These are phyloP conservation scores for Tetrahymena malaccensis DNA, from an alignment of 73 alveolate genomes.

Conservation along the genomic window DNA sequence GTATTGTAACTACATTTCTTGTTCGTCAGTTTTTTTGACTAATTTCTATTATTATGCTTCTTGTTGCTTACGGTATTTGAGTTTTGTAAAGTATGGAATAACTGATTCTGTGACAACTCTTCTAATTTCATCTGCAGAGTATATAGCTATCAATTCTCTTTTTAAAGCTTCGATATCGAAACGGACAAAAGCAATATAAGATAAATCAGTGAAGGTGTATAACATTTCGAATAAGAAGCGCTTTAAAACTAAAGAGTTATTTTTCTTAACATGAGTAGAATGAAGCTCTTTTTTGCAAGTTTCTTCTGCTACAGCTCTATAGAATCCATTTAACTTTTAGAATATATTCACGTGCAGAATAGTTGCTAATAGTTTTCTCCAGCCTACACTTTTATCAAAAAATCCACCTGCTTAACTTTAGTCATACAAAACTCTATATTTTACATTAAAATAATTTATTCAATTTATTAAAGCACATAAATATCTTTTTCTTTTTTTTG, in stretches of 20 bases:
- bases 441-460: not conserved
- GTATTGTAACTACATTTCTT: not conserved
- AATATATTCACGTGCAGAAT: slow-evolving; percentile 15
- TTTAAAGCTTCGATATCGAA: slow-evolving; percentile 23
- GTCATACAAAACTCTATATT: not conserved
- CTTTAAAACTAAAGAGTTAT: slow-evolving; percentile 19
- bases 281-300: slow-evolving; percentile 24
- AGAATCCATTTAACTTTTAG: not conserved
- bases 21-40: not conserved
- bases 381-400: not conserved
- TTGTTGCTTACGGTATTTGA: not conserved
- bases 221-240: slow-evolving; percentile 30
- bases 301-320: not conserved
- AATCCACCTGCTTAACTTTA: not conserved
- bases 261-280: not conserved
- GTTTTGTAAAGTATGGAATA: slow-evolving; percentile 17
- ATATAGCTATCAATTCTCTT: slow-evolving; percentile 12
- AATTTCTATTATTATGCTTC: not conserved
- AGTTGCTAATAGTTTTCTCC: not conserved
- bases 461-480: too few relatives aligned
- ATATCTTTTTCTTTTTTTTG: not conserved
- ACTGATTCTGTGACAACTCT: slow-evolving; percentile 31
- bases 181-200: slow-evolving; percentile 24
- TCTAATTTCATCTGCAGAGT: slow-evolving; percentile 30
- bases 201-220: slow-evolving; percentile 36